Base-by-base conservation (phyloP, 345 rosid species). In the Eucalyptus victrix region DNA sequence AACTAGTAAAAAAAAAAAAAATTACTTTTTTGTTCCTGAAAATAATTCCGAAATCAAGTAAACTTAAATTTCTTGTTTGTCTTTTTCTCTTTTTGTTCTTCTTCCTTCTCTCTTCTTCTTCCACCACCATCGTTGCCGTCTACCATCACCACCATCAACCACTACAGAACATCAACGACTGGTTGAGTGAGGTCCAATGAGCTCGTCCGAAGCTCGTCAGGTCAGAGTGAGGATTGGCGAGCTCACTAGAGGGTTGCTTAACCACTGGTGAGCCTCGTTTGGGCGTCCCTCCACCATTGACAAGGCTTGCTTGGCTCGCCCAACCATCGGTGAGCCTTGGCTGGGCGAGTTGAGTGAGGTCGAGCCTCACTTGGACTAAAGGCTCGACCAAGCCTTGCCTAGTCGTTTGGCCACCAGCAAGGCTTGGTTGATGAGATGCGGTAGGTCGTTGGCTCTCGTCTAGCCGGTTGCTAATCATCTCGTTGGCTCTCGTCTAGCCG, bases 401-500 rank as follows among this genome's bases (percentile, higher is more conserved):
- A 53, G 56, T 4, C 1, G 10, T 53, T 3, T 53, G 24, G 24
- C 10, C 56, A 53, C 5, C 0, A 1, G 1, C 0, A 0, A 53
- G 56, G 8, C 56, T 53, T 0, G 4, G 10, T 0, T 0, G 4
- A 53, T 19, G 24, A 53, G 24, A 4, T 3, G 9, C 0, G 1
- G 9, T 4, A 51, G 2, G 23, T 53, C 0, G 4, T 1, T 19
- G 2, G 10, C 24, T 1, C 24, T 53, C 56, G 3, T 53, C 24
- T 19, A 53, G 24, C 0, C 0, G 1, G 2, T 53, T 18, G 23
- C 2, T 3, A 8, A n/a, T n/a, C n/a, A n/a, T n/a, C n/a, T 53
- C 0, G 4, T 1, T 19, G 2, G 10, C 24, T 1, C 24, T 53
- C 56, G 3, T 53, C 24, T 19, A 53, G 24, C 0, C 0, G 1